A percentile compares a stretch with the other conserved stretches of the same genome.
Evolutionary conservation across 768 basidiomycete species (phyloP).

Genomic region (Hysterangium stoloniferum): DNA sequence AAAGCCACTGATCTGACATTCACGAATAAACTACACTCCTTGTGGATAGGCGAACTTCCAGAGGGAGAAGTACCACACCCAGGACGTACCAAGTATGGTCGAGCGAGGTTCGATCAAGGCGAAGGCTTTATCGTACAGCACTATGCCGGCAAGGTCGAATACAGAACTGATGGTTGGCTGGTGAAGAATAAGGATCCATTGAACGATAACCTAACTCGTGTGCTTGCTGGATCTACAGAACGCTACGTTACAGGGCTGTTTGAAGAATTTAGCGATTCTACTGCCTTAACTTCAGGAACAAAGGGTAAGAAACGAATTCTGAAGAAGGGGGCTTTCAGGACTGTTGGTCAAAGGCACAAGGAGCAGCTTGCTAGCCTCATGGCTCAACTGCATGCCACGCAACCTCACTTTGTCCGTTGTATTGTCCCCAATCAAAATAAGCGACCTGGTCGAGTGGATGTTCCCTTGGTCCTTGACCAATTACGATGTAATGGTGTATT

Average conservation of each 20-base stretch:
- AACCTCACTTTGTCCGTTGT: constrained; percentile 97
- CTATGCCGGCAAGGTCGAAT: constrained; percentile 96
- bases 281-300: constrained; percentile 33
- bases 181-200: constrained; percentile 99
- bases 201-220: constrained; percentile 89
- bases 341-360: constrained; percentile 90
- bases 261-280: constrained; percentile 61
- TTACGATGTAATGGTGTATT: constrained; percentile 97
- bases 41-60: constrained; percentile 52
- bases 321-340: constrained; percentile 96
- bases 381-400: constrained; percentile 84
- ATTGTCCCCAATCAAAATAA: constrained; percentile 94
- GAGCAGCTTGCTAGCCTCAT: constrained; percentile 91
- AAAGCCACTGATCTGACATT: constrained; percentile 93
- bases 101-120: constrained; percentile 75
- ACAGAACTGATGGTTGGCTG: constrained; percentile 92
- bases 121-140: constrained; percentile 80
- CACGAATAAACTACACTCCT: constrained; percentile 78
- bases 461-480: constrained; percentile 93
- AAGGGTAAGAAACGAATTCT: constrained; percentile 60
- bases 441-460: constrained; percentile 85
- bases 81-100: constrained; percentile 76
- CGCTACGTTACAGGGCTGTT: constrained; percentile 79
- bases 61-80: constrained; percentile 48
- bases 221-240: constrained; percentile 77